Base-by-base conservation (phyloP, 768 basidiomycete species). In the Agaricus sinodeliciosus region DNA sequence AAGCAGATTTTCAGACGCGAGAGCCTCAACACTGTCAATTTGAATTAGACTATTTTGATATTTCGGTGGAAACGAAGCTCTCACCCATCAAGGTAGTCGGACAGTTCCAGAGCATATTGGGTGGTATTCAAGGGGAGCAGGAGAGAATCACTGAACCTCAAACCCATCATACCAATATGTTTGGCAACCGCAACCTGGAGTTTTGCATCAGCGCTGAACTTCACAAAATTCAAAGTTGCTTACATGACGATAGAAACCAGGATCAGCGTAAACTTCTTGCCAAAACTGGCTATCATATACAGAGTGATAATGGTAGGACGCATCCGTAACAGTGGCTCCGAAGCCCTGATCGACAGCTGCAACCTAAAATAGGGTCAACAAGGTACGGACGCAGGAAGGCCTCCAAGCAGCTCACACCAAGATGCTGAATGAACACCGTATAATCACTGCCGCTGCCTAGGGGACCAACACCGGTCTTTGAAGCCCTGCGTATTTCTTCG, bases 361-460 rank as follows among this genome's bases (percentile, higher is more conserved):
- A 31, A 80, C 67, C 72, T 62, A 36, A 11, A n/a, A 26, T 11
- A 26, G 5, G 15, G 27, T 45, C 26, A 45, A 45, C 43, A 43
- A 5, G 2, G 18, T 28, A 28, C 9, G 15, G 9, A 31, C 9
- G 2, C 19, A 12, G 15, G 7, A 26, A 26, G 13, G 3, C 3
- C 4, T 45, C 11, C 27, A 12, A 43, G 5, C 1, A 26, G 61
- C 67, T 18, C 57, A 72, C 74, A n/a, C 78, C 78, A 18, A 80
- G 61, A 45, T 84, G 74, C 66, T 97, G 91, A 60, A 98, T 69
- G 72, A 97, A 96, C 9, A 91, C 86, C 0, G 94, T 96, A 59
- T 78, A 97, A 67, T 97, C 95, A 54, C 89, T 91, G 22, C 91
- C 91, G 48, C 85, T 88, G 37, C 91, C 91, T n/a, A 93, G 69